These are phyloP conservation scores for Plasmodium chabaudi DNA, from an alignment of 169 alveolate species.

Conservation along the genomic window DNA sequence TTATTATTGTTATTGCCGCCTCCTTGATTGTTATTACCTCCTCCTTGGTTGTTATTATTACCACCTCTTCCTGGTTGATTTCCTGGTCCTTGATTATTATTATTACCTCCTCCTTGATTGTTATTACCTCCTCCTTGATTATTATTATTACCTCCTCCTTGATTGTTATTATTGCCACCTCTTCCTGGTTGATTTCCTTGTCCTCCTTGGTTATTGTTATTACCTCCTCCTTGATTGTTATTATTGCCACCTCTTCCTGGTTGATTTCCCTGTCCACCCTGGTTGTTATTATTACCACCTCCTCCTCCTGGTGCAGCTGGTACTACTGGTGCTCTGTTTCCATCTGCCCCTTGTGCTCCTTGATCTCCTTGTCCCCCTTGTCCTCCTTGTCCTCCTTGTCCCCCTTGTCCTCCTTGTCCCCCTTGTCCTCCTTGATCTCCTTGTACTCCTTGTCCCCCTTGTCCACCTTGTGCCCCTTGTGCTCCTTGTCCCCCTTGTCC, in stretches of 20 bases:
- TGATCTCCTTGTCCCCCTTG: neutral
- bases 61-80: no score
- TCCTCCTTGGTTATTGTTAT: neutral
- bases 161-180: no score
- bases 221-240: no score
- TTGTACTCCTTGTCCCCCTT: neutral
- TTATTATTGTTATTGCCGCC: neutral
- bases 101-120: neutral
- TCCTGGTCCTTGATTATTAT: no score
- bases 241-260: neutral
- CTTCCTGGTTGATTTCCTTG: no score
- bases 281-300: no score
- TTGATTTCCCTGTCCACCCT: no score
- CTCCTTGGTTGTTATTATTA: neutral
- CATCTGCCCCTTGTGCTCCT: neutral
- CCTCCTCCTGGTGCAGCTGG: neutral
- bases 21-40: neutral
- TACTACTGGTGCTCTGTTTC: no score
- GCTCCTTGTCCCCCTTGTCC: neutral
- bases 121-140: no score
- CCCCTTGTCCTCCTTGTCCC: neutral
- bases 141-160: no score
- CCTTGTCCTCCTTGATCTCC: conserved; percentile 1
- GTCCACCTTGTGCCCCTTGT: neutral
- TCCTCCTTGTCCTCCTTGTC: neutral